Conservation (phyloP, 352 stramenopile species). For the Globisporangium viniferum region DNA sequence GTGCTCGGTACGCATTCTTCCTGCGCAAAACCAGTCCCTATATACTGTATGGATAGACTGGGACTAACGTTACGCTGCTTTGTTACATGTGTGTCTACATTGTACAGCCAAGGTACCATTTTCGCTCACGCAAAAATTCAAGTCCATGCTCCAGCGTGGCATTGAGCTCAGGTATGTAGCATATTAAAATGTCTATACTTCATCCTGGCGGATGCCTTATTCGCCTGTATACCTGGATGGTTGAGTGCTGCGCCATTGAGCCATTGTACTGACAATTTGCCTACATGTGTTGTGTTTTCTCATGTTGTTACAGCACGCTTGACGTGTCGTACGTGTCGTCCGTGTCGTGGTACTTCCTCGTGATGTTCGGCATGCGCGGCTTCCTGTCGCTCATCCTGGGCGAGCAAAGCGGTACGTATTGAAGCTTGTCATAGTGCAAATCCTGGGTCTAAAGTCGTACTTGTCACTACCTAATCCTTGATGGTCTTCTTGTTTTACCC, state of each 20-base stretch:
- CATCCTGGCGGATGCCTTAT: no score
- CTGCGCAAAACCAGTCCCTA: background rate
- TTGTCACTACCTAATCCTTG: background rate
- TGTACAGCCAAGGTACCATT: conserved; percentile 95
- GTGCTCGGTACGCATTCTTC: conserved; percentile 78
- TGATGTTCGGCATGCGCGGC: conserved; percentile 97
- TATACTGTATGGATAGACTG: background rate
- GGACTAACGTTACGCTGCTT: no score
- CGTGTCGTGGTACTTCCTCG: conserved; percentile 98
- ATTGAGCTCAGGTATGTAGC: conserved; percentile 89
- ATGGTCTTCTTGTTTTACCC: background rate
- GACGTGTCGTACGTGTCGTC: conserved; percentile 98
- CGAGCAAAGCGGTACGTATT: conserved; percentile 71
- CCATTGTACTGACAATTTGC: background rate
- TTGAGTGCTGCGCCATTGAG: no score
- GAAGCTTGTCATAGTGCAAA: background rate
- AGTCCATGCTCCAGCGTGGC: conserved; percentile 97
- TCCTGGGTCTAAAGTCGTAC: background rate
- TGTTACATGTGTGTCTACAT: background rate
- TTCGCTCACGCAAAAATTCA: conserved; percentile 97
- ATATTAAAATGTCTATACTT: background rate
- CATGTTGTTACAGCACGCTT: conserved; percentile 66
- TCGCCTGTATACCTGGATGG: no score
- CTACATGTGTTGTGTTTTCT: background rate
- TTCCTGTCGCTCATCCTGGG: conserved; percentile 97